phyloP scores from a whole-genome alignment of 2,329 filamentous ascomycete genomes.

The Colletotrichum lini region DNA sequence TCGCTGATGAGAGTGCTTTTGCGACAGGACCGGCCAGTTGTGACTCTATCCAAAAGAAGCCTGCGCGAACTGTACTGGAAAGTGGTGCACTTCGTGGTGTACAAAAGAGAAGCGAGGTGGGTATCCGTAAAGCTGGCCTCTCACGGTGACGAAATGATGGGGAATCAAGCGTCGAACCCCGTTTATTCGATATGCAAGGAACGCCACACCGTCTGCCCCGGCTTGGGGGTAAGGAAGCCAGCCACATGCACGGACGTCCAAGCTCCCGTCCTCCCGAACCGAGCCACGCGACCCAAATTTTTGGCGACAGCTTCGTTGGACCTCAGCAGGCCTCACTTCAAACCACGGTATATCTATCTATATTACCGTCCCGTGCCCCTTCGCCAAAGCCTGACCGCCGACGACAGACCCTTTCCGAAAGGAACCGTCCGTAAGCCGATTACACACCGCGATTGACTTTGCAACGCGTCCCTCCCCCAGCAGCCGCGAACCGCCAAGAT shows the following conservation, averaged over 20 bases:
- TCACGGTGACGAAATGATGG: slow-evolving; percentile 44
- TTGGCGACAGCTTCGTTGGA: slow-evolving; percentile 36
- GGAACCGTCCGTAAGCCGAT: background rate
- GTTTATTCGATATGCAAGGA: slow-evolving; percentile 5
- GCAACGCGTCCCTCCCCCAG: background rate
- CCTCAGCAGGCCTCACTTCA: background rate
- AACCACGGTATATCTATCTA: background rate
- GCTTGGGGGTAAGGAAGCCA: background rate
- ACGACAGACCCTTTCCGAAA: background rate
- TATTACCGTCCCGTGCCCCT: background rate
- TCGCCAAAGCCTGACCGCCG: background rate
- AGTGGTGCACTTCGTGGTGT: background rate
- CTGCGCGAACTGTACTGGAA: too few species aligned
- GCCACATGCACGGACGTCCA: slow-evolving; percentile 27
- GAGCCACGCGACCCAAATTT: slow-evolving; percentile 41
- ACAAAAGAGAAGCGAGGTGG: background rate
- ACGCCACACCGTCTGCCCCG: background rate
- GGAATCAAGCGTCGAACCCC: slow-evolving; percentile 7
- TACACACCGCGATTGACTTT: background rate
- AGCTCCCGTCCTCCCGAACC: slow-evolving; percentile 33
- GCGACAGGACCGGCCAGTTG: too few species aligned
- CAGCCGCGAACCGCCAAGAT: slow-evolving; percentile 63
- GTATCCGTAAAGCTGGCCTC: slow-evolving; percentile 43
- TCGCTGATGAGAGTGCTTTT: background rate
- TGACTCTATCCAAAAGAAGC: too few species aligned